Evolutionary conservation across 73 alveolate species (phyloP), one percentile per base, ranked within the genome.

Genomic region (Symbiodinium natans): DNA sequence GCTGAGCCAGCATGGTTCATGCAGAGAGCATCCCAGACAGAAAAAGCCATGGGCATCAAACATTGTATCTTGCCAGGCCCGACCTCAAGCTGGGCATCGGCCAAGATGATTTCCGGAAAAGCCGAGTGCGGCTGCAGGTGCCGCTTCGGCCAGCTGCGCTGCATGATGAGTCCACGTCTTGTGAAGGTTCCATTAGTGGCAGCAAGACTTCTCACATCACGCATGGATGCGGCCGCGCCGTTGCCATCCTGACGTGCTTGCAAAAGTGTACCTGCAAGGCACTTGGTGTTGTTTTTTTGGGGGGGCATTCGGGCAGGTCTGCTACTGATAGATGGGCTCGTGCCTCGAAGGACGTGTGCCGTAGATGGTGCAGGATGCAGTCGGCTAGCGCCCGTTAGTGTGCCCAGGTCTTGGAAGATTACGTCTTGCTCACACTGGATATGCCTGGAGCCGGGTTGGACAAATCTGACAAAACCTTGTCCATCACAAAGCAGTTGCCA

Each of bases 401-500:
- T 9, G 77, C 36, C 33, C 40, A 73, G 88, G 88, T 90, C n/a
- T 31, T 90, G 74, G 96, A 90, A 41, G 96, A 90, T 56, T 71
- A 90, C 96, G 34, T 90, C 2, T 52, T 90, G n/a, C 87, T 68
- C 11, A 82, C 77, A n/a, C 75, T 90, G 34, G 88, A 90, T 87
- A 71, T 90, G 88, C 41, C 21, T 8, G 41, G 34, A 33, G 4
- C 84, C 17, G 38, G n/a, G n/a, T n/a, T n/a, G n/a, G n/a, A n/a
- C n/a, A n/a, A n/a, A n/a, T n/a, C n/a, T n/a, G n/a, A n/a, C n/a
- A n/a, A n/a, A n/a, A n/a, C n/a, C n/a, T n/a, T n/a, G n/a, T n/a
- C n/a, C n/a, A n/a, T n/a, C n/a, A n/a, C n/a, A n/a, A n/a, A n/a
- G n/a, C n/a, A n/a, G n/a, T n/a, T n/a, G n/a, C n/a, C n/a, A n/a